These are phyloP conservation scores for Talaromyces sp. DNA, from an alignment of 2,329 filamentous ascomycete species.

Conservation along the genomic window DNA sequence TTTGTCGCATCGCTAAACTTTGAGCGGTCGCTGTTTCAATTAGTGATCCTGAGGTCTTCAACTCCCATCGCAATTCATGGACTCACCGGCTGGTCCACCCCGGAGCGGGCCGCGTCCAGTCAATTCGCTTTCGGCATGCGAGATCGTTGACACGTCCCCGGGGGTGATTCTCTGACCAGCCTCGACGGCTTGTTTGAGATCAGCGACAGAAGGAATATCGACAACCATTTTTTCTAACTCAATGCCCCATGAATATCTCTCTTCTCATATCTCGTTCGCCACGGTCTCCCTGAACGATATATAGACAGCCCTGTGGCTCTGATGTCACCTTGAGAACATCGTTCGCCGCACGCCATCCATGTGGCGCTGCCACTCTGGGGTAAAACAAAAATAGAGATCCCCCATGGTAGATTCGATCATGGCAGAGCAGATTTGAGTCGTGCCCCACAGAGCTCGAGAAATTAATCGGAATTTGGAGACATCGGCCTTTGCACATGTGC, in stretches of 20 bases:
- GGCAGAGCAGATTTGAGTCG: slow-evolving; percentile 1
- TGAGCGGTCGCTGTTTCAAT: slow-evolving; percentile 34
- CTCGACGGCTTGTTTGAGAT: slow-evolving; percentile 36
- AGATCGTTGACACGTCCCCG: slow-evolving; percentile 36
- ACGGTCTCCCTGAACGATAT: slow-evolving; percentile 7
- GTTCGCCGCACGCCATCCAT: slow-evolving; percentile 18
- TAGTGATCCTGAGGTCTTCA: not conserved
- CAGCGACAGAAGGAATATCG: slow-evolving; percentile 33
- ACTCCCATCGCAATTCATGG: not conserved
- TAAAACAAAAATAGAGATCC: not conserved
- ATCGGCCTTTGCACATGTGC: not conserved
- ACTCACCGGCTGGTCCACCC: slow-evolving; percentile 37
- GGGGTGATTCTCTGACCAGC: slow-evolving; percentile 36
- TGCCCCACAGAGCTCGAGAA: not conserved
- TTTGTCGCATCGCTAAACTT: slow-evolving; percentile 36
- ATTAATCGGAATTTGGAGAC: not conserved
- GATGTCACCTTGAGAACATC: slow-evolving; percentile 33
- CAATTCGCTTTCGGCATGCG: slow-evolving; percentile 35
- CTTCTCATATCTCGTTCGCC: not conserved
- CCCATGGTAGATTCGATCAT: not conserved
- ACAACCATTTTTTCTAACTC: slow-evolving; percentile 15
- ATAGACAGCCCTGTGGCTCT: slow-evolving; percentile 13
- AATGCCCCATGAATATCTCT: not conserved
- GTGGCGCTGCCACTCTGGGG: slow-evolving; percentile 22
- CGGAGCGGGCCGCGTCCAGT: slow-evolving; percentile 34